Evolutionary conservation across 75 land plant species (phyloP).

Genomic region (Picea sitchensis): DNA sequence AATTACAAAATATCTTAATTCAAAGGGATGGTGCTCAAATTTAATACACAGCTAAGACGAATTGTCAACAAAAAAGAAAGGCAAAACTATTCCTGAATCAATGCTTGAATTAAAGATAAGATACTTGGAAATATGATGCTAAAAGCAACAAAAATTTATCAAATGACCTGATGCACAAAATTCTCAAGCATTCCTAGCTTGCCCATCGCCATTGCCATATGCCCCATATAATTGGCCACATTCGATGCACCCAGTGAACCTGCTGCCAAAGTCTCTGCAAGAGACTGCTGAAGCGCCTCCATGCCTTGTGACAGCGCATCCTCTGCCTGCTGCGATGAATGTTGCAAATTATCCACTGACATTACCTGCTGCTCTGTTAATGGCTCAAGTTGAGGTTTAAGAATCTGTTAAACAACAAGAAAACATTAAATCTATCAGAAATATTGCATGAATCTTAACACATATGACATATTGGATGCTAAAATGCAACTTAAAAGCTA

Average conservation of each 20-base stretch:
- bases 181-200: conserved; percentile 56
- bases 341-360: conserved; percentile 50
- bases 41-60: no score
- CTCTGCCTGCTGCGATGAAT: conserved; percentile 74
- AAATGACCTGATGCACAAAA: conserved; percentile 64
- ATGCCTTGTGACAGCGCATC: conserved; percentile 73
- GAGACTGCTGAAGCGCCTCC: conserved; percentile 56
- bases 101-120: no score
- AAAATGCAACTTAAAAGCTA: no score
- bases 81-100: no score
- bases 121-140: no score
- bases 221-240: conserved; percentile 44
- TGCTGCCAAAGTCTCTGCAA: conserved; percentile 58
- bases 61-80: no score
- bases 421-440: no score
- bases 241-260: conserved; percentile 35
- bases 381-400: conserved; percentile 62
- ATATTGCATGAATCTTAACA: no score
- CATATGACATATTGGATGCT: no score
- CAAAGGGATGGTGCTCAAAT: no score
- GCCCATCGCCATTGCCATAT: conserved; percentile 64
- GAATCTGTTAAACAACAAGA: conserved; percentile 25
- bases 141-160: no score
- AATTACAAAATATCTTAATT: no score
- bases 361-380: conserved; percentile 57